These are phyloP conservation scores for Penicillium occitanis DNA, from an alignment of 2,329 filamentous ascomycete species.

Conservation along the genomic window DNA sequence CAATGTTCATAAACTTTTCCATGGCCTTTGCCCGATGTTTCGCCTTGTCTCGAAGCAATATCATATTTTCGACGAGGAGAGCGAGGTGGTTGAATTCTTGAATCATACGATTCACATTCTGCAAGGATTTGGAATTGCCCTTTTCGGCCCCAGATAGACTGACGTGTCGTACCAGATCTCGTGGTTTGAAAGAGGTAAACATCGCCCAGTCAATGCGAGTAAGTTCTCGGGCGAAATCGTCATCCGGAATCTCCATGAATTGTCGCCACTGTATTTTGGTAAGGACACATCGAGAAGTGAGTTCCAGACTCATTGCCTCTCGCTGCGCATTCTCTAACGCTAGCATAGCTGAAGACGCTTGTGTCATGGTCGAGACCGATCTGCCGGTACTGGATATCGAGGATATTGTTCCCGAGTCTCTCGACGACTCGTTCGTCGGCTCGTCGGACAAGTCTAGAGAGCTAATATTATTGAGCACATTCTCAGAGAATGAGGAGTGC, in stretches of 20 bases:
- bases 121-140: constrained; percentile 66
- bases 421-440: constrained; percentile 38
- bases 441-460: constrained; percentile 42
- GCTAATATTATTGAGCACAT: constrained; percentile 40
- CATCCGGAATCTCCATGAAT: constrained; percentile 82
- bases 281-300: constrained; percentile 67
- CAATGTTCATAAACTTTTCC: constrained; percentile 94
- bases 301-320: constrained; percentile 70
- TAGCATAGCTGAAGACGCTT: constrained; percentile 43
- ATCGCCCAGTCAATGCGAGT: constrained; percentile 98
- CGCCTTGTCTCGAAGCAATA: constrained; percentile 87
- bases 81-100: constrained; percentile 86
- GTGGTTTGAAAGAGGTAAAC: constrained; percentile 90
- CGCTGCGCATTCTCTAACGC: constrained; percentile 71
- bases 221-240: constrained; percentile 84
- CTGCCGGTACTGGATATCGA: constrained; percentile 41
- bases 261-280: constrained; percentile 86
- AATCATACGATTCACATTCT: constrained; percentile 92
- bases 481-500: constrained; percentile 31
- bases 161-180: constrained; percentile 89
- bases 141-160: constrained; percentile 61
- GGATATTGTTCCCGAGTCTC: constrained; percentile 42
- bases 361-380: constrained; percentile 41
- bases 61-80: constrained; percentile 78
- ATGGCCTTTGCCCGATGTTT: constrained; percentile 90